These are phyloP conservation scores for Arabidopsis thaliana DNA, from an alignment of 345 rosid genomes.

Conservation along the genomic window DNA sequence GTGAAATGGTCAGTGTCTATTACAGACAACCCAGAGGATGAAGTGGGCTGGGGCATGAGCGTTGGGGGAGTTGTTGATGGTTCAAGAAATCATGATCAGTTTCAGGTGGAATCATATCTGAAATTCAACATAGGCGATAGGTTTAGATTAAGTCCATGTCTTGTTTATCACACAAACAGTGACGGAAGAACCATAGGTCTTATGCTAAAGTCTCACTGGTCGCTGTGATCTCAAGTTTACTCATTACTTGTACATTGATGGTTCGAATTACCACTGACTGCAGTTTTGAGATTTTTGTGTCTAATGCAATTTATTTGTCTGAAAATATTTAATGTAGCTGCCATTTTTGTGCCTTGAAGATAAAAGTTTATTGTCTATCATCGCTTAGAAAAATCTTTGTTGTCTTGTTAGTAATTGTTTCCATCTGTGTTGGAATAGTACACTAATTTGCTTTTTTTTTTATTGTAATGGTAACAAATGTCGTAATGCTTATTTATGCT, in stretches of 20 bases:
- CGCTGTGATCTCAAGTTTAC: slow-evolving; percentile 49
- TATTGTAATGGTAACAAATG: not conserved
- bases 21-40: slow-evolving; percentile 68
- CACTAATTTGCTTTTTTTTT: not conserved
- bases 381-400: not conserved
- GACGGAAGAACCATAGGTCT: slow-evolving; percentile 58
- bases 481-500: slow-evolving; percentile 5
- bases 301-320: not conserved
- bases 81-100: slow-evolving; percentile 48
- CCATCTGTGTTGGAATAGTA: not conserved
- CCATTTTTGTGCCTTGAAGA: not conserved
- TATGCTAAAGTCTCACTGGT: slow-evolving; percentile 81
- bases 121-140: slow-evolving; percentile 55
- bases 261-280: slow-evolving; percentile 10
- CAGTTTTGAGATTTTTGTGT: not conserved
- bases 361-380: not conserved
- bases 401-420: not conserved
- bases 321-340: not conserved
- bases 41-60: slow-evolving; percentile 78
- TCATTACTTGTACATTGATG: slow-evolving; percentile 10
- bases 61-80: slow-evolving; percentile 60
- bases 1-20: slow-evolving; percentile 66
- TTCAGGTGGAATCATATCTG: slow-evolving; percentile 72
- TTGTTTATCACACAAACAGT: slow-evolving; percentile 60
- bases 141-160: slow-evolving; percentile 72